phyloP scores from a whole-genome alignment of 208 protist species.

The Trypanosomatidae sp. region DNA sequence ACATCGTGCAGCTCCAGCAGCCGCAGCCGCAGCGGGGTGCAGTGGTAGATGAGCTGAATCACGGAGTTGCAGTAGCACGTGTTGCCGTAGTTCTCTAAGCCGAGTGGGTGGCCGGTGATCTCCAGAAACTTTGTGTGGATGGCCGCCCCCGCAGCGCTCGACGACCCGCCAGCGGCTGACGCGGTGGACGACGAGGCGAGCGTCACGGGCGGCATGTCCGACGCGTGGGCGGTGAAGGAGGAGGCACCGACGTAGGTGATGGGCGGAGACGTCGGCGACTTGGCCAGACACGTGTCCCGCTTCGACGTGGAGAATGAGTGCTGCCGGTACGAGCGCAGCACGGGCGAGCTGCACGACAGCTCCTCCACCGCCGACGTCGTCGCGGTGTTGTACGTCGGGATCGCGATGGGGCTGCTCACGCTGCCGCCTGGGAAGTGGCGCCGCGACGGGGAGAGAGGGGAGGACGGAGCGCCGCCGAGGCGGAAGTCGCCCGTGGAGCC shows the following conservation, averaged over 20 bases:
- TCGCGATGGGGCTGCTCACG: constrained; percentile 30
- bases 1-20: constrained; percentile 74
- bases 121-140: constrained; percentile 73
- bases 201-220: constrained; percentile 4
- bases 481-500: constrained; percentile 33
- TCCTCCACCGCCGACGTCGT: constrained; percentile 28
- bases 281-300: constrained; percentile 5
- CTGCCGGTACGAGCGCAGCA: constrained; percentile 70
- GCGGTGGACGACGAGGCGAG: not conserved
- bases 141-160: constrained; percentile 1
- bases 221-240: constrained; percentile 4
- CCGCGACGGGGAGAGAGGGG: constrained; percentile 28
- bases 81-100: constrained; percentile 91
- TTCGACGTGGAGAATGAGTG: constrained; percentile 47
- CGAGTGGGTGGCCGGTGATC: constrained; percentile 73
- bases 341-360: constrained; percentile 38
- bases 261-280: constrained; percentile 29
- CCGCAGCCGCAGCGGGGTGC: constrained; percentile 75
- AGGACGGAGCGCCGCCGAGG: constrained; percentile 24
- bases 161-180: not conserved
- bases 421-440: constrained; percentile 21
- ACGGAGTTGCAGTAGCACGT: constrained; percentile 92
- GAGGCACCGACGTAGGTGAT: constrained; percentile 7
- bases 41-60: constrained; percentile 91
- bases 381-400: constrained; percentile 50